Conservation (phyloP, 2,329 filamentous ascomycete species). For the Alternaria sp. region DNA sequence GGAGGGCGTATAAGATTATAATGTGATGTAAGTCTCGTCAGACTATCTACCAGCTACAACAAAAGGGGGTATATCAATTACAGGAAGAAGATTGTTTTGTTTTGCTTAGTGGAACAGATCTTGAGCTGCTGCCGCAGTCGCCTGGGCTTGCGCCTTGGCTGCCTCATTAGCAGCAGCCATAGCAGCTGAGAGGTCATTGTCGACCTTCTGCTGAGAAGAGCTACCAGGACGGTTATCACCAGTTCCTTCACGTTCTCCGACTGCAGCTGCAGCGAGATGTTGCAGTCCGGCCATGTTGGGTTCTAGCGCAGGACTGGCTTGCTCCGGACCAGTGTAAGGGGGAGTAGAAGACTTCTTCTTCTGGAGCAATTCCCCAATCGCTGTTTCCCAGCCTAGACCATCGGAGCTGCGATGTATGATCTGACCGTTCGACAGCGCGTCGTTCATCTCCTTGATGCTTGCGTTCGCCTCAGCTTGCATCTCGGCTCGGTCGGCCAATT, state of each 20-base stretch:
- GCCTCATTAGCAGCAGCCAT: slow-evolving; percentile 47
- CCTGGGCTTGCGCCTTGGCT: slow-evolving; percentile 36
- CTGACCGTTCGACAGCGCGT: slow-evolving; percentile 43
- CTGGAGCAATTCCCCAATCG: slow-evolving; percentile 44
- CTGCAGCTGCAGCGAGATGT: slow-evolving; percentile 51
- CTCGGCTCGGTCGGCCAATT: slow-evolving; percentile 47
- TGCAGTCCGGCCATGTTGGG: slow-evolving; percentile 51
- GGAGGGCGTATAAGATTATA: neutral
- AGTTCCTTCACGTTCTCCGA: slow-evolving; percentile 46
- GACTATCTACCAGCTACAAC: neutral
- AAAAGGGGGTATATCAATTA: slow-evolving; percentile 10
- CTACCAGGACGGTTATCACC: slow-evolving; percentile 21
- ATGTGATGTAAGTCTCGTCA: neutral
- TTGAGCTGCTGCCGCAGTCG: slow-evolving; percentile 48
- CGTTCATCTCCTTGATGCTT: slow-evolving; percentile 49
- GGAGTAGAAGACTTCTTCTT: slow-evolving; percentile 41
- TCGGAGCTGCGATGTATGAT: slow-evolving; percentile 44
- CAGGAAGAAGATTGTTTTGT: neutral
- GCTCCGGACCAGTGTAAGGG: slow-evolving; percentile 31
- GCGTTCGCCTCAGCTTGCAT: slow-evolving; percentile 48
- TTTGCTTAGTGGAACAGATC: slow-evolving; percentile 10
- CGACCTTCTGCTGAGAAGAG: slow-evolving; percentile 30
- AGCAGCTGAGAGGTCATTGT: slow-evolving; percentile 49
- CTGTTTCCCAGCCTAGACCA: slow-evolving; percentile 47
- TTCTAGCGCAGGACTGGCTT: slow-evolving; percentile 35